A percentile compares a stretch with the other conserved stretches of the same genome.
phyloP scores from a whole-genome alignment of 768 basidiomycete species.

The Megacollybia marginata region DNA sequence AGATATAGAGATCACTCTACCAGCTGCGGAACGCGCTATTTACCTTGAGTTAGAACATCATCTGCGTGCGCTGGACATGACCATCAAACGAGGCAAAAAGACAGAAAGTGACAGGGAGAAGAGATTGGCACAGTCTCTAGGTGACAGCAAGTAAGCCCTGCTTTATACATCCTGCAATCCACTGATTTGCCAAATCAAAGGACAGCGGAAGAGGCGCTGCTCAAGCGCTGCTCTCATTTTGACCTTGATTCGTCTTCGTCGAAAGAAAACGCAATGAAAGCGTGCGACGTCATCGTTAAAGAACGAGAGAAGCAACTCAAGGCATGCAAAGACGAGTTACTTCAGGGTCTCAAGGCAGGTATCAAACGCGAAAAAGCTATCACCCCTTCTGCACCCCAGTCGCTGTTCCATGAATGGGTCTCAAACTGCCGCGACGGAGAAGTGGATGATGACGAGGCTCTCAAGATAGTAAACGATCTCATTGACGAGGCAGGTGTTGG shows the following conservation, averaged over 20 bases:
- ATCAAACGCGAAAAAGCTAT: slow-evolving; percentile 57
- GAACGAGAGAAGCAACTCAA: slow-evolving; percentile 76
- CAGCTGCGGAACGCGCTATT: slow-evolving; percentile 90
- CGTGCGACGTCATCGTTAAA: slow-evolving; percentile 85
- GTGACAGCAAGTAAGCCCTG: slow-evolving; percentile 72
- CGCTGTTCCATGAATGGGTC: slow-evolving; percentile 73
- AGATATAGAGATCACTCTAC: slow-evolving; percentile 60
- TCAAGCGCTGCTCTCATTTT: slow-evolving; percentile 95
- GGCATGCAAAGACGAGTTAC: slow-evolving; percentile 70
- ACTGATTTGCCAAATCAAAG: slow-evolving; percentile 26
- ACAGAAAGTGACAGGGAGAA: slow-evolving; percentile 83
- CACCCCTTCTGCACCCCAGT: slow-evolving; percentile 57
- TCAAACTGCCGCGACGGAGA: slow-evolving; percentile 62
- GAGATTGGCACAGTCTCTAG: slow-evolving; percentile 79
- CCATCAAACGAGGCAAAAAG: slow-evolving; percentile 52
- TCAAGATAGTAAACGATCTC: slow-evolving; percentile 48
- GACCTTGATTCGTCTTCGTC: slow-evolving; percentile 60
- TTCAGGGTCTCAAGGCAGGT: slow-evolving; percentile 55
- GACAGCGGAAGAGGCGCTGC: slow-evolving; percentile 84
- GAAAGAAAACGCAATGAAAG: slow-evolving; percentile 76
- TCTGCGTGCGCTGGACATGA: slow-evolving; percentile 86
- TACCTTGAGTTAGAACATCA: slow-evolving; percentile 94
- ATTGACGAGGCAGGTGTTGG: slow-evolving; percentile 55
- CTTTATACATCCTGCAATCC: background rate
- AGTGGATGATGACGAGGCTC: slow-evolving; percentile 75